These are phyloP conservation scores for Coniferiporia weirii DNA, from an alignment of 1,284 basidiomycete genomes.

Conservation along the genomic window DNA sequence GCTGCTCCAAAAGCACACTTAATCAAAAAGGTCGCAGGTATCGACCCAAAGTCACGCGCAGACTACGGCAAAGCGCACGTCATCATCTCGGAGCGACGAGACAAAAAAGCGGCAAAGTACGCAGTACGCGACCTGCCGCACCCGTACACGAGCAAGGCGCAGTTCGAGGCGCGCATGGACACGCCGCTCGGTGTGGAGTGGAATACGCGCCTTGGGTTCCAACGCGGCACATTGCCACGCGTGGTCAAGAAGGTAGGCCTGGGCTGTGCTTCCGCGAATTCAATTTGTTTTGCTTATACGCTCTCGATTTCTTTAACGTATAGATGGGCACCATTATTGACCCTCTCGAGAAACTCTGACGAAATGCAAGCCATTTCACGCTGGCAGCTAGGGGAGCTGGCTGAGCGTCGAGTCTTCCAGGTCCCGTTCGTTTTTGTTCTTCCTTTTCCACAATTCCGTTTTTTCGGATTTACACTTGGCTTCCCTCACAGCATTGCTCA, in stretches of 20 bases:
- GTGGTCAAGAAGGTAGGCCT: conserved; percentile 76
- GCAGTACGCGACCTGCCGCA: conserved; percentile 86
- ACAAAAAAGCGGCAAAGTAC: conserved; percentile 91
- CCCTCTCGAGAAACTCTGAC: conserved; percentile 57
- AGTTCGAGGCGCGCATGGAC: conserved; percentile 82
- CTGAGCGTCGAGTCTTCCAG: too few species aligned
- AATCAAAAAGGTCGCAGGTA: conserved; percentile 77
- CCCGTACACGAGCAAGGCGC: conserved; percentile 87
- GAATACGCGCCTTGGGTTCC: conserved; percentile 89
- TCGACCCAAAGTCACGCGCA: conserved; percentile 72
- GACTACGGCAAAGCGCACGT: conserved; percentile 84
- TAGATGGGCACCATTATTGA: conserved; percentile 76
- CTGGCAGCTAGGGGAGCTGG: too few species aligned
- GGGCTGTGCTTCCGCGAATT: conserved; percentile 8
- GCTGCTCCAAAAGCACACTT: conserved; percentile 55
- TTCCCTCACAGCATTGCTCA: not conserved
- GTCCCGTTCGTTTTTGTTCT: too few species aligned
- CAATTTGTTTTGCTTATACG: conserved; percentile 3
- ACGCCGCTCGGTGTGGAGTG: conserved; percentile 86
- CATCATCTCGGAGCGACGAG: conserved; percentile 91
- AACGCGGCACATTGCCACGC: conserved; percentile 76
- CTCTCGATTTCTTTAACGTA: conserved; percentile 14
- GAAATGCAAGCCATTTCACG: conserved; percentile 30
- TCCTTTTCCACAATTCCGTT: too few species aligned
- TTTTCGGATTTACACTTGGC: too few species aligned